Percentiles rank a stretch among this genome's conserved stretches.
Evolutionary conservation across 768 basidiomycete genomes (phyloP).

Genomic region (Mycena rebaudengoi): DNA sequence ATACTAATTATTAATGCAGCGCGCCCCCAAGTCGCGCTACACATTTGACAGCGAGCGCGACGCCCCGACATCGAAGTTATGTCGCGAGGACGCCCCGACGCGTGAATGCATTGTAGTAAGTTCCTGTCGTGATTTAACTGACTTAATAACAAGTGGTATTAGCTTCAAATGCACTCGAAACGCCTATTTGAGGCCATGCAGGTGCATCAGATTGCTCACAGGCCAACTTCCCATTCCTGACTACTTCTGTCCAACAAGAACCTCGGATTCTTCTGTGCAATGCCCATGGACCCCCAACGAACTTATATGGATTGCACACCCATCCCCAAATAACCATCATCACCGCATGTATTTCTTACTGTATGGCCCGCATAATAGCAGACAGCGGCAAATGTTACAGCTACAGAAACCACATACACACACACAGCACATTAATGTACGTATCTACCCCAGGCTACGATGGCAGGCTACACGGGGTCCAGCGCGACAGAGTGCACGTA

Average conservation of each 20-base stretch:
- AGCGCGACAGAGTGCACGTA: conserved; percentile 17
- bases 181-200: conserved; percentile 78
- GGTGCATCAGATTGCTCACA: conserved; percentile 46
- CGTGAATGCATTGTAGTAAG: conserved; percentile 67
- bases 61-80: conserved; percentile 65
- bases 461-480: neutral
- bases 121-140: neutral
- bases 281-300: conserved; percentile 70
- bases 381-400: neutral
- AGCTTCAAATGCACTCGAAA: conserved; percentile 73
- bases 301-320: conserved; percentile 77
- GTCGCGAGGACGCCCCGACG: conserved; percentile 53
- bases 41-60: conserved; percentile 70
- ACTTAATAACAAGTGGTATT: conserved; percentile 2
- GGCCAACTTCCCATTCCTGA: too few relatives aligned
- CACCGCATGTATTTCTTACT: neutral
- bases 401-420: neutral
- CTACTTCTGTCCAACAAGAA: conserved; percentile 55
- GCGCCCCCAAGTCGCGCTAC: conserved; percentile 59
- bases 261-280: conserved; percentile 72
- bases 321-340: conserved; percentile 51
- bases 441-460: too few relatives aligned
- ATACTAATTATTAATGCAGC: conserved; percentile 41
- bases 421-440: neutral
- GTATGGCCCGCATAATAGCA: neutral